Conservation (phyloP, 257 asterid genomes). For the Rubia yunnanensis region DNA sequence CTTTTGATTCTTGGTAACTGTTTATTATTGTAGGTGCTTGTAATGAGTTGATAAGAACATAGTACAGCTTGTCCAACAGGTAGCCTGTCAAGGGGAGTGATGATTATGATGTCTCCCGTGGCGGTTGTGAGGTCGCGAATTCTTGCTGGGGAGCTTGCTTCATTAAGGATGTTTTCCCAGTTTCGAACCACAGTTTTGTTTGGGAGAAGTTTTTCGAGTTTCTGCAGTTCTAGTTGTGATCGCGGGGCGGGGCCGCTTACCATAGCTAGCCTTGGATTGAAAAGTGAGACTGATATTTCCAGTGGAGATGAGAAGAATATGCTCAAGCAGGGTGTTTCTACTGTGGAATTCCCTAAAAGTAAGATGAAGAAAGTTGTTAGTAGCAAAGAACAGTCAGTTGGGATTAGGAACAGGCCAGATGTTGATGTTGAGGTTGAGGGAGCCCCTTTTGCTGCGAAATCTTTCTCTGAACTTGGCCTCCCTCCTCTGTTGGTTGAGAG, state of each 20-base stretch:
- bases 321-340: conserved; percentile 42
- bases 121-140: conserved; percentile 18
- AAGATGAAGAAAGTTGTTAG: conserved; percentile 34
- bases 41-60: conserved; percentile 9
- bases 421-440: conserved; percentile 16
- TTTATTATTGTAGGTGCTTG: neutral
- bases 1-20: neutral
- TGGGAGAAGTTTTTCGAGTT: neutral
- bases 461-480: conserved; percentile 83
- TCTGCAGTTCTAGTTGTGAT: conserved; percentile 12
- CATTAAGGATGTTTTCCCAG: conserved; percentile 6
- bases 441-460: conserved; percentile 70
- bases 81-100: too few relatives aligned
- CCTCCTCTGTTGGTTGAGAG: conserved; percentile 62
- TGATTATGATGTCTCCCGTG: conserved; percentile 37
- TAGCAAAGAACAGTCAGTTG: conserved; percentile 19
- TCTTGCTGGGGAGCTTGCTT: conserved; percentile 13
- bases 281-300: conserved; percentile 21
- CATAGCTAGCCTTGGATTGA: conserved; percentile 59
- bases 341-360: conserved; percentile 50
- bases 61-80: conserved; percentile 2
- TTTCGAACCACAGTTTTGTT: conserved; percentile 4
- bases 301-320: conserved; percentile 42
- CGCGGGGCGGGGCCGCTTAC: conserved; percentile 50
- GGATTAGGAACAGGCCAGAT: conserved; percentile 34